Percentiles rank a stretch among this genome's conserved stretches.
Conservation (phyloP, 1,139 yeast genomes). For the Suhomyces panamericanus region DNA sequence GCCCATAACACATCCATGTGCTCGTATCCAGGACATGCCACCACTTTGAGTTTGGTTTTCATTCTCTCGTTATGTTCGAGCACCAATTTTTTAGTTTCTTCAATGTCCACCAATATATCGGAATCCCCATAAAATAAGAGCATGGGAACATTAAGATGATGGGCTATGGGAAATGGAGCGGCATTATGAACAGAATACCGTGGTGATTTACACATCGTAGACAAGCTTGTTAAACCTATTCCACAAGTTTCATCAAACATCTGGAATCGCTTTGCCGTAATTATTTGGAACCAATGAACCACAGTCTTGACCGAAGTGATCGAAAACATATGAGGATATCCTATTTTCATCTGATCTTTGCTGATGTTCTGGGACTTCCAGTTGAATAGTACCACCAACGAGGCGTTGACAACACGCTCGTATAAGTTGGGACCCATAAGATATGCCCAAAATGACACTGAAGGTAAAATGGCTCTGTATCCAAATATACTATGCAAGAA, state of each 20-base stretch:
- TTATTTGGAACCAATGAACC: slow-evolving; percentile 52
- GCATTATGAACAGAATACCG: slow-evolving; percentile 44
- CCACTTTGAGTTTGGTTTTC: slow-evolving; percentile 22
- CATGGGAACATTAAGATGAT: slow-evolving; percentile 46
- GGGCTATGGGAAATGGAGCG: slow-evolving; percentile 51
- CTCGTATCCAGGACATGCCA: slow-evolving; percentile 31
- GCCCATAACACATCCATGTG: slow-evolving; percentile 43
- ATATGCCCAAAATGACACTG: slow-evolving; percentile 48
- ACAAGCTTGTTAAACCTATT: slow-evolving; percentile 33
- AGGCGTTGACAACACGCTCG: slow-evolving; percentile 38
- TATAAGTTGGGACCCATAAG: slow-evolving; percentile 37
- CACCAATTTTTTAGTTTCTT: slow-evolving; percentile 29
- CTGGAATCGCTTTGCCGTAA: slow-evolving; percentile 41
- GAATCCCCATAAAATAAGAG: slow-evolving; percentile 42
- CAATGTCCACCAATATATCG: slow-evolving; percentile 44
- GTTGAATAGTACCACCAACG: slow-evolving; percentile 39
- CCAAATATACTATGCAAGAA: slow-evolving; percentile 44
- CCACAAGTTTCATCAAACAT: slow-evolving; percentile 50
- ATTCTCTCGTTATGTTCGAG: slow-evolving; percentile 28
- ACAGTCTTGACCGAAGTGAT: slow-evolving; percentile 48
- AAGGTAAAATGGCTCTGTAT: slow-evolving; percentile 43
- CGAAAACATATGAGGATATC: slow-evolving; percentile 51
- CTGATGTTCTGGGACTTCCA: slow-evolving; percentile 42
- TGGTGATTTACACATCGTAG: slow-evolving; percentile 15
- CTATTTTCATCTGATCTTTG: slow-evolving; percentile 36